Evolutionary conservation across 805 yeast species (phyloP).

Genomic region (Lipomyces chichibuensis): DNA sequence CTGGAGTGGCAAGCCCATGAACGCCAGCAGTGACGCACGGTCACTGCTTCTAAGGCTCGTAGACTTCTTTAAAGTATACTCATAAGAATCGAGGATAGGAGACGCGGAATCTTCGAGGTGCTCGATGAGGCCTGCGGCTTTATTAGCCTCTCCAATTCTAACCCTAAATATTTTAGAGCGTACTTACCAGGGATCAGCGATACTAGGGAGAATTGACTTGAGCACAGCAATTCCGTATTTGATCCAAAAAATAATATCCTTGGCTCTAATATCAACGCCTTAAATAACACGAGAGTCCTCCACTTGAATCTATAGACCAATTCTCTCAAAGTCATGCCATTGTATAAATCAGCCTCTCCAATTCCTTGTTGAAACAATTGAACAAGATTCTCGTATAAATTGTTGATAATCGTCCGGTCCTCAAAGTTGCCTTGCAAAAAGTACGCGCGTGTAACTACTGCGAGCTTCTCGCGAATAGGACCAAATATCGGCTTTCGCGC

Average conservation of each 20-base stretch:
- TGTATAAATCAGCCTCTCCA: conserved; percentile 62
- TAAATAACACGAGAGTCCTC: conserved; percentile 67
- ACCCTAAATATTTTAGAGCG: background rate
- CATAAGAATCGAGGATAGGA: conserved; percentile 63
- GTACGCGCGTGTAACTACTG: conserved; percentile 84
- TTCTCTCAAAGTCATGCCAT: conserved; percentile 74
- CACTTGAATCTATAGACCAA: conserved; percentile 61
- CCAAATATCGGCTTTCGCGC: conserved; percentile 80
- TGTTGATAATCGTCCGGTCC: conserved; percentile 68
- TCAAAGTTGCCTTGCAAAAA: conserved; percentile 78
- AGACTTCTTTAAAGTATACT: conserved; percentile 57
- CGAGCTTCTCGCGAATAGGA: conserved; percentile 84
- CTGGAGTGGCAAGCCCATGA: conserved; percentile 86
- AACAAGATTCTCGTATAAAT: conserved; percentile 64
- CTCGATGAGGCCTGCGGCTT: conserved; percentile 54
- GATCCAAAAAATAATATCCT: conserved; percentile 75
- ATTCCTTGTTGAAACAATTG: conserved; percentile 44
- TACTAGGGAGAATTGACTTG: conserved; percentile 78
- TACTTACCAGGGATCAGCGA: conserved; percentile 71
- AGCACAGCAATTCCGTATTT: conserved; percentile 78
- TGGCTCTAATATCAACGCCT: conserved; percentile 75
- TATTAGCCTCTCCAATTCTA: background rate
- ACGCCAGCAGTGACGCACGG: conserved; percentile 71
- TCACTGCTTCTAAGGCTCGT: conserved; percentile 75
- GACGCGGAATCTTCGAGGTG: conserved; percentile 78